Base-by-base conservation (phyloP, 805 yeast genomes). In the Starmera pachycereana region DNA sequence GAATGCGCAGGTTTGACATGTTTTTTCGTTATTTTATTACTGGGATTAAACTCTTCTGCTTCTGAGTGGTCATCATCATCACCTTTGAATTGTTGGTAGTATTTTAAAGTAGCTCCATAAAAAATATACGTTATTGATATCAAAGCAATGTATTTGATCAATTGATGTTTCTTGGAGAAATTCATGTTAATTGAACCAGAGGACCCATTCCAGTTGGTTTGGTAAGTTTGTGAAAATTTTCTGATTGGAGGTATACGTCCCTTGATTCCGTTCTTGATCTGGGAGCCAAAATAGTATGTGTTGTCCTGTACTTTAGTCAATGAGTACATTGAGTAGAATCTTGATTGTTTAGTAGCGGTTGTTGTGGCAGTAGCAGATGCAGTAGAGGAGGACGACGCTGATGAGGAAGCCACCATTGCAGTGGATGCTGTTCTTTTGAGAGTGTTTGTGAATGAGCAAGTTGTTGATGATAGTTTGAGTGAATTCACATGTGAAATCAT, bases 1-100 rank as follows among this genome's bases (percentile, higher is more conserved):
- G 94, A 81, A 47, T 77, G 80, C 7, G 75, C 74, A 8, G 88
- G 89, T 49, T 71, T 71, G 41, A 73, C 68, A 10, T 61, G 27
- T 64, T 32, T 59, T 60, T 22, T 56, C 65, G 14, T 61, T 61
- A 29, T 45, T 44, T 12, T 6, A 22, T 22, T 22, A 22, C 7
- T 22, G 4, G 2, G 27, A 22, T 41, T 48, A 2, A 49, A 42
- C 10, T 48, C 42, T 25, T 51, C 46, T 18, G 49, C 49, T 10
- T 50, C 50, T 14, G 42, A 50, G 18, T 47, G 53, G 2, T 48
- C 55, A 3, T 49, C 53, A 4, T 45, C 51, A 7, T 45, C 52
- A 6, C 49, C 51, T 13, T 40, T 42, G 4, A 53, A 42, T 40
- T 53, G 55, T 33, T 51, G 42, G 27, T 48, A 52, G 1, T 56